A percentile compares a stretch with the other conserved stretches of the same genome.
These are phyloP conservation scores for Geotrichum reessii DNA, from an alignment of 1,139 yeast genomes.

Conservation along the genomic window DNA sequence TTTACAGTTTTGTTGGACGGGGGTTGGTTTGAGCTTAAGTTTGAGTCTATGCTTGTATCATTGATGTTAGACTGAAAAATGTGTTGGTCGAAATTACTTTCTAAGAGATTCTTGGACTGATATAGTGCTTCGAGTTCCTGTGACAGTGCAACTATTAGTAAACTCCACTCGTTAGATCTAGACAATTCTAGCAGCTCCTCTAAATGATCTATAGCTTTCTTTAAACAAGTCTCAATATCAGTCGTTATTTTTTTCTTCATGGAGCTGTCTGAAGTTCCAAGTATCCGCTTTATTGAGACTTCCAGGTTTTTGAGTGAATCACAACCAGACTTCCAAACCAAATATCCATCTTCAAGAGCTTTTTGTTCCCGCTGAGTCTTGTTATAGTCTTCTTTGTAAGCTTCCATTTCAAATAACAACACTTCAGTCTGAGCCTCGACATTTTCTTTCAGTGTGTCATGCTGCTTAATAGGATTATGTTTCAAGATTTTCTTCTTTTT, in stretches of 20 bases:
- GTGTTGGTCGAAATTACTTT: too few species aligned
- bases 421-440: constrained; percentile 18
- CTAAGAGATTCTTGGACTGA: not conserved
- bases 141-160: constrained; percentile 13
- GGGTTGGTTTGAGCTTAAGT: too few species aligned
- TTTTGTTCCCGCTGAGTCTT: constrained; percentile 20
- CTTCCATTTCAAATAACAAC: constrained; percentile 23
- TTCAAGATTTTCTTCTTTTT: not conserved
- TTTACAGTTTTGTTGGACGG: too few species aligned
- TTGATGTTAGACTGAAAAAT: too few species aligned
- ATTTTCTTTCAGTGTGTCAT: constrained; percentile 1
- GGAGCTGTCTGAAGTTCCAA: constrained; percentile 1
- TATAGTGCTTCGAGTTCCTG: constrained; percentile 15
- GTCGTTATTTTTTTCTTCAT: not conserved
- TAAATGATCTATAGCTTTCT: not conserved
- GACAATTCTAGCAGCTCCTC: constrained; percentile 5
- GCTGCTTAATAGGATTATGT: not conserved
- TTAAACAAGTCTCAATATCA: constrained; percentile 2
- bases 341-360: constrained; percentile 28
- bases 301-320: constrained; percentile 23
- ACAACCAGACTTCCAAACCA: constrained; percentile 30
- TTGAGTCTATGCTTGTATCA: too few species aligned
- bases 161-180: constrained; percentile 6
- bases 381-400: constrained; percentile 20
- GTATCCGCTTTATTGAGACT: constrained; percentile 14